Conservation (phyloP, 768 basidiomycete genomes). For the Amanita polypyramis region DNA sequence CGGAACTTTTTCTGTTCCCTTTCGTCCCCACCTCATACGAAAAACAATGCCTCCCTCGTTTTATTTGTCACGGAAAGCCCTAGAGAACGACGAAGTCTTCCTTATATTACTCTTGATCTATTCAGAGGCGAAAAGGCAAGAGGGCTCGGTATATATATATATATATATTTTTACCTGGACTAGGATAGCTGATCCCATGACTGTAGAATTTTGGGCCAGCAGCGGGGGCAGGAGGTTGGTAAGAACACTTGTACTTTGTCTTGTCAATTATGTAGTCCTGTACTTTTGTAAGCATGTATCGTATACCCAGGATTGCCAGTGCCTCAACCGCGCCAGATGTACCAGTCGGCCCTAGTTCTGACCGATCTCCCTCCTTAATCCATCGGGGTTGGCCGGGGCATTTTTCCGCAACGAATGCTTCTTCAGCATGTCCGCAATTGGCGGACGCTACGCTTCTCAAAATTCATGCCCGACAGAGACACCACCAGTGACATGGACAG, state of each 20-base stretch:
- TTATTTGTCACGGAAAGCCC: constrained; percentile 27
- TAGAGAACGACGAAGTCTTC: constrained; percentile 31
- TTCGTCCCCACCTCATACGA: constrained; percentile 38
- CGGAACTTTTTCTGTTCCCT: constrained; percentile 33
- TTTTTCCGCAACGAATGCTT: no score
- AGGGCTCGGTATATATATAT: constrained; percentile 24
- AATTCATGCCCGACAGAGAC: no score
- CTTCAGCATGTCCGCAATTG: no score
- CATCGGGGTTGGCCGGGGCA: no score
- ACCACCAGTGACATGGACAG: no score
- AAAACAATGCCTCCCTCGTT: constrained; percentile 30
- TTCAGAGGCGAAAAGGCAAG: constrained; percentile 28
- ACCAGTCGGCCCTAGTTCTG: no score
- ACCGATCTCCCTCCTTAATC: no score
- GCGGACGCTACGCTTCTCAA: no score
- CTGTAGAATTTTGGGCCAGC: constrained; percentile 3
- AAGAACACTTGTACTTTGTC: not conserved
- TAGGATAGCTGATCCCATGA: no score
- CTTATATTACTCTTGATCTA: constrained; percentile 29
- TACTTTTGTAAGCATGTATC: no score
- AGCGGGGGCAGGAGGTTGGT: constrained; percentile 3
- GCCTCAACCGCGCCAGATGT: no score
- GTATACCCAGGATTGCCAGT: no score
- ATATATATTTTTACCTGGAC: not conserved
- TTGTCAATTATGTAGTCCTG: not conserved